Evolutionary conservation across 306 rosid genomes (phyloP).

Genomic region (cucumber (Cucumis sativus)): DNA sequence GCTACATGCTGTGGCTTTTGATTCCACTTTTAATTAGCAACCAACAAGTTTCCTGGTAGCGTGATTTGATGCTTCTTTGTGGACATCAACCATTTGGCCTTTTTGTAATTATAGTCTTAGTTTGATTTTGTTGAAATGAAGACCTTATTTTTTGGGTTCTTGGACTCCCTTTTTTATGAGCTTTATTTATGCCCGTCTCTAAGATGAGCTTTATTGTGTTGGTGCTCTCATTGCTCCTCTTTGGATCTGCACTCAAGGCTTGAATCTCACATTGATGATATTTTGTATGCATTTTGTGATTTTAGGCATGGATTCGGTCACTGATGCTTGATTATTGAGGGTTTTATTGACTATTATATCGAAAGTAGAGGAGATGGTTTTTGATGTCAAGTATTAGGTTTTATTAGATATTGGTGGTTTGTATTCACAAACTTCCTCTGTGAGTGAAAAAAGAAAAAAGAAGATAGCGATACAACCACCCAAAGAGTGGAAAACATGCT

Average conservation of each 20-base stretch:
- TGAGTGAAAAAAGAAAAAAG: too few species aligned
- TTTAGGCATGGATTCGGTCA: constrained; percentile 1
- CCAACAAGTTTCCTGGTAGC: neutral
- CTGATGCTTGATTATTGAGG: constrained; percentile 4
- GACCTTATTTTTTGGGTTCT: neutral
- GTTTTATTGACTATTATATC: neutral
- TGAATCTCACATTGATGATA: constrained; percentile 13
- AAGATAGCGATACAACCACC: too few species aligned
- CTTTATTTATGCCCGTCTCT: too few species aligned
- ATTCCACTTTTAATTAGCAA: neutral
- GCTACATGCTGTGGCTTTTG: neutral
- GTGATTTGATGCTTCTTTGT: neutral
- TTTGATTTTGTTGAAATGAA: neutral
- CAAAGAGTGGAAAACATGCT: too few species aligned
- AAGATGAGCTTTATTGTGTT: too few species aligned
- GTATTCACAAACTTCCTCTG: neutral
- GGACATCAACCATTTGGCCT: neutral
- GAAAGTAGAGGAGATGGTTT: neutral
- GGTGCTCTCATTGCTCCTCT: constrained; percentile 36
- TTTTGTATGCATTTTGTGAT: neutral
- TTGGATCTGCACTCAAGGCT: constrained; percentile 55
- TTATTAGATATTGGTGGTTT: neutral
- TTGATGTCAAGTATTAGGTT: neutral
- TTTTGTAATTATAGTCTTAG: too few species aligned
- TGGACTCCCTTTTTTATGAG: neutral